Evolutionary conservation across 2,329 filamentous ascomycete species (phyloP).

Genomic region (Nannizziopsis arthrosporioides): DNA sequence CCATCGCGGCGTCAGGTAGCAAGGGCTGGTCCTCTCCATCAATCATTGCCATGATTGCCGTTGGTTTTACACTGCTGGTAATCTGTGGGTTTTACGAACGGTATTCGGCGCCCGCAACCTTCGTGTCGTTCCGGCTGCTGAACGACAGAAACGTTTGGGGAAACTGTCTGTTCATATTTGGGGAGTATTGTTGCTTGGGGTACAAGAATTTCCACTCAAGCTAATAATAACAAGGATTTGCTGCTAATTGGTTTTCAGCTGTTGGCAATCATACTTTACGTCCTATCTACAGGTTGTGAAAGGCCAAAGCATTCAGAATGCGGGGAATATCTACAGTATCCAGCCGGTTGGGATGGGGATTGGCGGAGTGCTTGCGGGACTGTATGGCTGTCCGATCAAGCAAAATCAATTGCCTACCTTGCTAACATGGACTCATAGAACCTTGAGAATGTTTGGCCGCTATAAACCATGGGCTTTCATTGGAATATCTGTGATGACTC

Average conservation of each 20-base stretch:
- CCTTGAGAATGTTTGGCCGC: conserved; percentile 18
- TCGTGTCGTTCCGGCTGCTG: conserved; percentile 45
- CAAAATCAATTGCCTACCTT: too few species aligned
- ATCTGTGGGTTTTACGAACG: conserved; percentile 45
- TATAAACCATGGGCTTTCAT: conserved; percentile 41
- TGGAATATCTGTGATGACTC: conserved; percentile 38
- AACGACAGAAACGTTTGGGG: conserved; percentile 39
- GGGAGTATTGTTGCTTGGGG: neutral
- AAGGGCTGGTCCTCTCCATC: conserved; percentile 18
- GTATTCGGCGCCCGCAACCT: conserved; percentile 40
- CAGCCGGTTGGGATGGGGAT: conserved; percentile 36
- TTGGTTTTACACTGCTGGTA: conserved; percentile 44
- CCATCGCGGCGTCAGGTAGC: conserved; percentile 16
- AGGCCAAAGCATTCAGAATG: conserved; percentile 30
- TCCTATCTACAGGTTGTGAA: conserved; percentile 45
- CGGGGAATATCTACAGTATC: conserved; percentile 37
- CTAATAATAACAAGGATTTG: too few species aligned
- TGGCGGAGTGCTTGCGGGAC: too few species aligned
- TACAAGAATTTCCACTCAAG: too few species aligned
- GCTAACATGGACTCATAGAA: too few species aligned
- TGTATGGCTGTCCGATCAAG: too few species aligned
- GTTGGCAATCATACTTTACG: conserved; percentile 43
- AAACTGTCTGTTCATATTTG: conserved; percentile 30
- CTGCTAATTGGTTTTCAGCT: conserved; percentile 14
- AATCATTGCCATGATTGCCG: conserved; percentile 37